Conservation (phyloP, 768 basidiomycete species). For the Leccinum boreale region DNA sequence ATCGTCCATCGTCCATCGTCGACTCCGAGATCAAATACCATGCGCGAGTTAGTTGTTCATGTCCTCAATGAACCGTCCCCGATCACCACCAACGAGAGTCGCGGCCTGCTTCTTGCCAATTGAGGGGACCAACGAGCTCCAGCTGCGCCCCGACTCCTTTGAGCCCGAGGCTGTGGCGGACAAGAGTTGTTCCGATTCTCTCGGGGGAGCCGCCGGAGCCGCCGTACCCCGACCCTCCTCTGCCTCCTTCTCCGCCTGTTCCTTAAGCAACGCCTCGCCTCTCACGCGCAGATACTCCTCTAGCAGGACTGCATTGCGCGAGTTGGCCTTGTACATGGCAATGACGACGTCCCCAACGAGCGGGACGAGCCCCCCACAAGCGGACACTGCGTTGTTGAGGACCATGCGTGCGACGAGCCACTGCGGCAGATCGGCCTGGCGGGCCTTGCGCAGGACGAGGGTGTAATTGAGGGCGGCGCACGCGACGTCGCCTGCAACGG, state of each 20-base stretch:
- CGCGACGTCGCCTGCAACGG: slow-evolving; percentile 64
- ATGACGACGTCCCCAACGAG: slow-evolving; percentile 72
- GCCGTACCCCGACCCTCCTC: slow-evolving; percentile 11
- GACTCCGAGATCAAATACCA: neutral
- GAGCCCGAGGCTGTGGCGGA: slow-evolving; percentile 55
- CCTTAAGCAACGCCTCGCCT: slow-evolving; percentile 66
- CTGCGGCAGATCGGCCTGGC: slow-evolving; percentile 62
- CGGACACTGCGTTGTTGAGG: slow-evolving; percentile 69
- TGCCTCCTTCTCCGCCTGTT: slow-evolving; percentile 36
- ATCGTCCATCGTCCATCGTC: neutral
- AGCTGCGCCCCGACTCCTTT: slow-evolving; percentile 28
- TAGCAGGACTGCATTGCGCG: slow-evolving; percentile 80
- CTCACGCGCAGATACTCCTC: slow-evolving; percentile 82
- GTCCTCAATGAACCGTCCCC: neutral
- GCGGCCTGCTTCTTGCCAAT: neutral
- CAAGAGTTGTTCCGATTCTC: slow-evolving; percentile 37
- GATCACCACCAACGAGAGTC: slow-evolving; percentile 15
- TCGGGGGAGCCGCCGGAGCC: slow-evolving; percentile 22
- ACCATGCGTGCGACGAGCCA: slow-evolving; percentile 77
- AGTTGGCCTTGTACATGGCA: slow-evolving; percentile 83
- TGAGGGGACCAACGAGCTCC: slow-evolving; percentile 13
- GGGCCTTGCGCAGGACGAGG: slow-evolving; percentile 74
- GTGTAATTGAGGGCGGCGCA: slow-evolving; percentile 66
- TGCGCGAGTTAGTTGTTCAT: neutral
- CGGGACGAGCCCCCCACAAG: slow-evolving; percentile 65